These are phyloP conservation scores for Lolium multiflorum DNA, from an alignment of 176 grass and related monocot species.

Conservation along the genomic window DNA sequence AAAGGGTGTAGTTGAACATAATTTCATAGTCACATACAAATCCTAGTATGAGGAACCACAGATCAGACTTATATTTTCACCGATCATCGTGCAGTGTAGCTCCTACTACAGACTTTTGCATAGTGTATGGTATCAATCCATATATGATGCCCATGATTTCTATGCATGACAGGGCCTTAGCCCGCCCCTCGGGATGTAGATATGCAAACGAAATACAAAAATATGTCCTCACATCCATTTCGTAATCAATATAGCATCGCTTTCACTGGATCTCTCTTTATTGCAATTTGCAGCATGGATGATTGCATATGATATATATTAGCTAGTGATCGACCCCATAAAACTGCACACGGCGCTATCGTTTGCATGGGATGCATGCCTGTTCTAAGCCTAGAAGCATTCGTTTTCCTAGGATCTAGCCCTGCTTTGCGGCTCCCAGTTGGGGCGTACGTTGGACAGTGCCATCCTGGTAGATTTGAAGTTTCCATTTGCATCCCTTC, in stretches of 20 bases:
- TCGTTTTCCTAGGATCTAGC: slow-evolving; percentile 32
- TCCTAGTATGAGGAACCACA: too few species aligned
- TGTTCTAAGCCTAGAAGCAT: slow-evolving; percentile 11
- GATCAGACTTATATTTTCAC: too few species aligned
- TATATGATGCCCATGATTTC: background rate
- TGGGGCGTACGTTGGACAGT: background rate
- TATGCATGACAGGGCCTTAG: background rate
- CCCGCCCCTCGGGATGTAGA: background rate
- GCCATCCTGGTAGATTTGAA: slow-evolving; percentile 9
- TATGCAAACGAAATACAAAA: background rate
- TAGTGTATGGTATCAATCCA: background rate
- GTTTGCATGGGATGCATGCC: slow-evolving; percentile 49
- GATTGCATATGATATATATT: slow-evolving; percentile 31
- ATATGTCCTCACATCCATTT: slow-evolving; percentile 14
- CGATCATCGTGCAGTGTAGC: too few species aligned
- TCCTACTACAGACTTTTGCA: too few species aligned
- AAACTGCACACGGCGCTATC: slow-evolving; percentile 13
- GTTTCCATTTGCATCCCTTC: slow-evolving; percentile 6
- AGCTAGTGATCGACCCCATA: slow-evolving; percentile 20
- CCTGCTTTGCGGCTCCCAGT: slow-evolving; percentile 37
- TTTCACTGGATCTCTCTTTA: slow-evolving; percentile 26
- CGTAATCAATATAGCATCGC: background rate
- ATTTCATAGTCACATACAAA: too few species aligned
- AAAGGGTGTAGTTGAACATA: too few species aligned
- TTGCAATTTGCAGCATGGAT: slow-evolving; percentile 42